Percentiles rank a stretch among this genome's conserved stretches.
These are phyloP conservation scores for Claviceps sorghi DNA, from an alignment of 2,329 filamentous ascomycete genomes.

Conservation along the genomic window DNA sequence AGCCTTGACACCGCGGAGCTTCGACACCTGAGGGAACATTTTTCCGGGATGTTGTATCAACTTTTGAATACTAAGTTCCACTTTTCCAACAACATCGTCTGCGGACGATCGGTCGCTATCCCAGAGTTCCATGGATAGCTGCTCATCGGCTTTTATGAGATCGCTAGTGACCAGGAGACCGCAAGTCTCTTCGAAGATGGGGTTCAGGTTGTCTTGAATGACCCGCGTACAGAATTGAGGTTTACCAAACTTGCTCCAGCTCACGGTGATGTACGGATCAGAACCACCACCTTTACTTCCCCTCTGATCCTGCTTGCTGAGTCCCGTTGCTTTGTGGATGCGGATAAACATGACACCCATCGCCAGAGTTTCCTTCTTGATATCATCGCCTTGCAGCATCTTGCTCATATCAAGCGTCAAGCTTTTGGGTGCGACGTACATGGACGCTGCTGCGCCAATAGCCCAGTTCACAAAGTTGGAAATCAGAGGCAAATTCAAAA, in stretches of 20 bases:
- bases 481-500: slow-evolving; percentile 81
- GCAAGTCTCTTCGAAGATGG: slow-evolving; percentile 78
- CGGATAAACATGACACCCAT: slow-evolving; percentile 84
- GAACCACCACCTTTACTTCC: slow-evolving; percentile 77
- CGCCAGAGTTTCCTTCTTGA: slow-evolving; percentile 77
- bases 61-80: slow-evolving; percentile 86
- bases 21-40: slow-evolving; percentile 83
- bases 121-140: slow-evolving; percentile 88
- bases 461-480: slow-evolving; percentile 96
- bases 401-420: slow-evolving; percentile 85
- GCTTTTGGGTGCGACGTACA: slow-evolving; percentile 91
- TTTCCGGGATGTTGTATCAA: slow-evolving; percentile 83
- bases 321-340: slow-evolving; percentile 71
- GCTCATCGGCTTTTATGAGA: slow-evolving; percentile 84
- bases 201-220: slow-evolving; percentile 87
- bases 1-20: slow-evolving; percentile 66
- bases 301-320: slow-evolving; percentile 81
- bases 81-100: slow-evolving; percentile 88
- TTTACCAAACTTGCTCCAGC: slow-evolving; percentile 93
- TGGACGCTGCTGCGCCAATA: slow-evolving; percentile 69
- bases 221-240: slow-evolving; percentile 96
- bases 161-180: slow-evolving; percentile 78
- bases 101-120: slow-evolving; percentile 86
- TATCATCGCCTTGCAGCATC: slow-evolving; percentile 79
- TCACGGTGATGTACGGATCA: slow-evolving; percentile 88